Evolutionary conservation across 2,329 filamentous ascomycete genomes (phyloP).

Genomic region (Cercospora sesami): DNA sequence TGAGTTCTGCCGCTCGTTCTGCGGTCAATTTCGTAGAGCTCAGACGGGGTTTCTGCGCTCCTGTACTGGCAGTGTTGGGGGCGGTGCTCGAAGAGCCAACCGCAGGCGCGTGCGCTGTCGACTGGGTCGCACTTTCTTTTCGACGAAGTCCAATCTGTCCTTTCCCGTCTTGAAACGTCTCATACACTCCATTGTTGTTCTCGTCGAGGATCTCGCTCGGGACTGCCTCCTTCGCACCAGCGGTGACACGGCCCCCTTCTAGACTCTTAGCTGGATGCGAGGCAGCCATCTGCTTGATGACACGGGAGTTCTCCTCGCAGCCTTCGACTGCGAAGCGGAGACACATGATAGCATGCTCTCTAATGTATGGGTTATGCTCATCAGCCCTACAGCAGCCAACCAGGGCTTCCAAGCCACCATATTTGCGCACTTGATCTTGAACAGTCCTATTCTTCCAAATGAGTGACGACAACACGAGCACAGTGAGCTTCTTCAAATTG

Average conservation of each 20-base stretch:
- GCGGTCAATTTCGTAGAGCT: slow-evolving; percentile 37
- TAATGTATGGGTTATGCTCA: slow-evolving; percentile 89
- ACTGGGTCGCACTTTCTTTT: slow-evolving; percentile 34
- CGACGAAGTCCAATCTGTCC: slow-evolving; percentile 51
- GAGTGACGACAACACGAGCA: slow-evolving; percentile 84
- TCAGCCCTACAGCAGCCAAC: slow-evolving; percentile 89
- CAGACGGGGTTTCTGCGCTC: slow-evolving; percentile 26
- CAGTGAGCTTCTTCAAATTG: slow-evolving; percentile 89
- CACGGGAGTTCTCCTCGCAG: slow-evolving; percentile 69
- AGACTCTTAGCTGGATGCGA: slow-evolving; percentile 17
- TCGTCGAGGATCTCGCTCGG: slow-evolving; percentile 52
- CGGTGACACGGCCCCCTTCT: slow-evolving; percentile 24
- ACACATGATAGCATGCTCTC: slow-evolving; percentile 85
- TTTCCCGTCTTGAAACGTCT: slow-evolving; percentile 52
- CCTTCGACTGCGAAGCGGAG: slow-evolving; percentile 72
- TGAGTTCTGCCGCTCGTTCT: slow-evolving; percentile 48
- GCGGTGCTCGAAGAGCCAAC: slow-evolving; percentile 11
- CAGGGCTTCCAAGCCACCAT: slow-evolving; percentile 83
- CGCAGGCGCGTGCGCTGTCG: slow-evolving; percentile 26
- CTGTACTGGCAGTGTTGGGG: slow-evolving; percentile 11
- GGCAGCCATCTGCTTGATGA: slow-evolving; percentile 62
- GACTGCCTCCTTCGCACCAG: slow-evolving; percentile 33
- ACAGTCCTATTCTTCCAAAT: slow-evolving; percentile 84
- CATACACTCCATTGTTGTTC: slow-evolving; percentile 42
- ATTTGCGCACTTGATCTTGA: slow-evolving; percentile 80